A percentile compares a stretch with the other conserved stretches of the same genome.
Evolutionary conservation across 306 rosid genomes (phyloP).

Genomic region (Prunus padus): DNA sequence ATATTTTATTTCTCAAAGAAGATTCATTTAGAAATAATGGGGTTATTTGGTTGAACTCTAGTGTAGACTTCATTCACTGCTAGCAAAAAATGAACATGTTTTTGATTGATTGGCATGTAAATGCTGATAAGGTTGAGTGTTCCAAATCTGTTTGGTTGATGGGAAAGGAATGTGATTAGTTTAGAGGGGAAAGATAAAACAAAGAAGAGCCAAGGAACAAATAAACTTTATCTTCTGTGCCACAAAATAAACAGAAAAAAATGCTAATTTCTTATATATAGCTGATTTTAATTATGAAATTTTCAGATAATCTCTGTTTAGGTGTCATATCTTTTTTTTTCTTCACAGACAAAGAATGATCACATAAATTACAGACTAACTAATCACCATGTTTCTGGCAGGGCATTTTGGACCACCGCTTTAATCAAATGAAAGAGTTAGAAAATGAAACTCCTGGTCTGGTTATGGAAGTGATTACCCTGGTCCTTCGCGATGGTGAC

Average conservation of each 20-base stretch:
- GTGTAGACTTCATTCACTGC: not conserved
- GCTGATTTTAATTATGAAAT: not conserved
- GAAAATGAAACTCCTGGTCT: not conserved
- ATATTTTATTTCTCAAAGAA: not conserved
- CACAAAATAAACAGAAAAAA: no score
- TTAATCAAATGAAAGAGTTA: not conserved
- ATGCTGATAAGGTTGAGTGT: not conserved
- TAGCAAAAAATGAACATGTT: no score
- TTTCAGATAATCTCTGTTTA: not conserved
- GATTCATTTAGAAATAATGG: not conserved
- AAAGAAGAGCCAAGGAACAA: not conserved
- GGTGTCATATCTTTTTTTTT: not conserved
- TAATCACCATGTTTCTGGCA: constrained; percentile 4
- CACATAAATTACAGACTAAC: not conserved
- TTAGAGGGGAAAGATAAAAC: no score
- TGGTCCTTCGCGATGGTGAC: not conserved
- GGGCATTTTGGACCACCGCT: constrained; percentile 15
- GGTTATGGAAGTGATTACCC: not conserved
- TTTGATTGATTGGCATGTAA: not conserved
- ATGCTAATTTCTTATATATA: not conserved
- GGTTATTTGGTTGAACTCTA: not conserved
- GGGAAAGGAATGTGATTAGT: not conserved
- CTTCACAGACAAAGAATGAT: not conserved
- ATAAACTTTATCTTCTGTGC: no score
- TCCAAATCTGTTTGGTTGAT: not conserved